Evolutionary conservation across 352 stramenopile species (phyloP), one percentile per base, ranked within the genome.

Genomic region (Pythium monospermum): DNA sequence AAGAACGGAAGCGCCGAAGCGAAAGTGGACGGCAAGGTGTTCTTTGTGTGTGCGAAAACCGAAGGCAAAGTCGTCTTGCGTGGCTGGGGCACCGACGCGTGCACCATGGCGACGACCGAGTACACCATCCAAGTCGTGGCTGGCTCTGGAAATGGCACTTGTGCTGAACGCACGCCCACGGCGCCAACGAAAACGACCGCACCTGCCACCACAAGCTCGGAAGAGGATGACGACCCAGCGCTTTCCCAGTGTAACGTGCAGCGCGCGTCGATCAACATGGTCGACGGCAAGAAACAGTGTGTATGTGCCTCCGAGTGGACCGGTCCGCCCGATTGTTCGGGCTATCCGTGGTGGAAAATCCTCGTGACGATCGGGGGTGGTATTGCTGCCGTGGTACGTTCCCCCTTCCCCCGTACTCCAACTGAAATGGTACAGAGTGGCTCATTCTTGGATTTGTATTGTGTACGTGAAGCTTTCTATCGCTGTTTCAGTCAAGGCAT

Each of bases 261-360:
- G 47, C 63, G 68, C 6, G 68, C 68, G 19, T 59, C 38, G 22
- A 45, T 73, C 26, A 38, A 60, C 15, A 28, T 47, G 7, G 10
- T 49, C 4, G 50, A 71, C 23, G 65, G 63, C 22, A 64, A 61
- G 30, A 51, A 69, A 37, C 44, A 45, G 25, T 82, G 71, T 40
- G 60, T 69, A 15, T 82, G 71, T 27, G 65, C 66, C 3, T 59
- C 65, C 2, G 71, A 82, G 37, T 82, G 71, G 71, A 63, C 51
- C 0, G 66, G 68, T 25, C 58, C 71, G 2, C 71, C 71, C 15
- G 59, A 66, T 2, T 82, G 71, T 32, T 30, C 36, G 3, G 63
- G 65, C 3, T 74, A 60, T 26, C 68, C 71, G 12, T 68, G 68
- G 57, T 82, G 71, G 71, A 82, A 82, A 48, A 74, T 60, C 21